These are phyloP conservation scores for Penicillium sp. DNA, from an alignment of 2,329 filamentous ascomycete genomes.

Conservation along the genomic window DNA sequence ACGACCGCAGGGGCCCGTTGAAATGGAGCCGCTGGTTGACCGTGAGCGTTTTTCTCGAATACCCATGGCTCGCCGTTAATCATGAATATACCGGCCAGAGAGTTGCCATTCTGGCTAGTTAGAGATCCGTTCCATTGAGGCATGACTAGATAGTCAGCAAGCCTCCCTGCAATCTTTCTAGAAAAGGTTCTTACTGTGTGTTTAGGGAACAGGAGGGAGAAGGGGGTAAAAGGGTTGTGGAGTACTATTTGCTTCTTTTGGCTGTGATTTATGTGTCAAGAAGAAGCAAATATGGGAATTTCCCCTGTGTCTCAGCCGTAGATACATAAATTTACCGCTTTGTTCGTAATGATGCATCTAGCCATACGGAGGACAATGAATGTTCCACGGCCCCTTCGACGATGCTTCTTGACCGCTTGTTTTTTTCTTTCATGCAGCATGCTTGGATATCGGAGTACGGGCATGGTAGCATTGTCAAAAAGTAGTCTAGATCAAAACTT, in stretches of 20 bases:
- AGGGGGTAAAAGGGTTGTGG: background rate
- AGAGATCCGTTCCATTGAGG: conserved; percentile 7
- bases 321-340: background rate
- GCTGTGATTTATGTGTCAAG: background rate
- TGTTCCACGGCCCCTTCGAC: background rate
- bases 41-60: conserved; percentile 6
- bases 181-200: background rate
- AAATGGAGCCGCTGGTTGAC: conserved; percentile 1
- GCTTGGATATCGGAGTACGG: no score
- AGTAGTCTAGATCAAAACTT: background rate
- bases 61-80: conserved; percentile 10
- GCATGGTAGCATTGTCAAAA: background rate
- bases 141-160: conserved; percentile 4
- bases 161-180: no score
- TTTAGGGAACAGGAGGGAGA: background rate
- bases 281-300: background rate
- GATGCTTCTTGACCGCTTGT: background rate
- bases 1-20: conserved; percentile 8
- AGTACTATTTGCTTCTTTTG: background rate
- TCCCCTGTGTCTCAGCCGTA: background rate
- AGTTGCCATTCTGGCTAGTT: conserved; percentile 2
- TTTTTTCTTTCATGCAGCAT: background rate
- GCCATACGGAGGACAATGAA: background rate
- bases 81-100: conserved; percentile 8
- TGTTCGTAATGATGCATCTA: background rate